These are phyloP conservation scores for Ascochyta viciae-villosae DNA, from an alignment of 2,329 filamentous ascomycete species.

Conservation along the genomic window DNA sequence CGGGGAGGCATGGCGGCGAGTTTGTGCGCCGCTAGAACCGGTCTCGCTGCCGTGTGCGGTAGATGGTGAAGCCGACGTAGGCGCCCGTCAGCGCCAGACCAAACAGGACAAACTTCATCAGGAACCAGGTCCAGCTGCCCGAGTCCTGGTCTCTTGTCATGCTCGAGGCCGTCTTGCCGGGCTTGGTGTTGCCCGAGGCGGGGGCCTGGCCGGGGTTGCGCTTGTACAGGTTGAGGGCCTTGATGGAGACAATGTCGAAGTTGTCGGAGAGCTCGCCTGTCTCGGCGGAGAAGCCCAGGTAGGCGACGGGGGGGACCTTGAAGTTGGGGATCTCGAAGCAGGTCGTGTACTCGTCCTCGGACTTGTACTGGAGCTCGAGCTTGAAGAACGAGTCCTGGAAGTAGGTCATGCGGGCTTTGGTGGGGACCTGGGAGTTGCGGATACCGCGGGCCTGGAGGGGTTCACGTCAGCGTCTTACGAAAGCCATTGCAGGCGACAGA, in stretches of 20 bases:
- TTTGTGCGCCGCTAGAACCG: constrained; percentile 50
- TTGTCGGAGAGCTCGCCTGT: constrained; percentile 97
- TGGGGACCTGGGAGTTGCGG: constrained; percentile 74
- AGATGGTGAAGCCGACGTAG: constrained; percentile 88
- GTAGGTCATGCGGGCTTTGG: constrained; percentile 89
- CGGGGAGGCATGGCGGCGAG: neutral
- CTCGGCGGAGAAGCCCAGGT: constrained; percentile 76
- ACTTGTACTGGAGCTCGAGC: constrained; percentile 93
- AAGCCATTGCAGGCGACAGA: neutral
- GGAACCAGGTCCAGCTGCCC: constrained; percentile 72
- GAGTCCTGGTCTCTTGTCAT: constrained; percentile 57
- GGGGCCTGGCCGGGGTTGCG: constrained; percentile 43
- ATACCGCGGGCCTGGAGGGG: constrained; percentile 75
- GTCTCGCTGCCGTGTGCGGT: constrained; percentile 66
- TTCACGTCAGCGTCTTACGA: constrained; percentile 13
- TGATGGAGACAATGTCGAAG: constrained; percentile 91
- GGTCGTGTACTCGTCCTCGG: constrained; percentile 82
- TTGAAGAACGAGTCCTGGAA: constrained; percentile 94
- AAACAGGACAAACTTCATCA: constrained; percentile 85
- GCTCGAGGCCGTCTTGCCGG: constrained; percentile 28
- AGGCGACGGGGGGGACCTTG: constrained; percentile 76
- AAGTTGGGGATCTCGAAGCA: constrained; percentile 78
- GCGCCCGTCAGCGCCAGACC: constrained; percentile 71
- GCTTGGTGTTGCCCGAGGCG: constrained; percentile 13
- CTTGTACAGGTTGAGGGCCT: constrained; percentile 87